Evolutionary conservation across 257 asterid species (phyloP).

Genomic region (Perilla frutescens): DNA sequence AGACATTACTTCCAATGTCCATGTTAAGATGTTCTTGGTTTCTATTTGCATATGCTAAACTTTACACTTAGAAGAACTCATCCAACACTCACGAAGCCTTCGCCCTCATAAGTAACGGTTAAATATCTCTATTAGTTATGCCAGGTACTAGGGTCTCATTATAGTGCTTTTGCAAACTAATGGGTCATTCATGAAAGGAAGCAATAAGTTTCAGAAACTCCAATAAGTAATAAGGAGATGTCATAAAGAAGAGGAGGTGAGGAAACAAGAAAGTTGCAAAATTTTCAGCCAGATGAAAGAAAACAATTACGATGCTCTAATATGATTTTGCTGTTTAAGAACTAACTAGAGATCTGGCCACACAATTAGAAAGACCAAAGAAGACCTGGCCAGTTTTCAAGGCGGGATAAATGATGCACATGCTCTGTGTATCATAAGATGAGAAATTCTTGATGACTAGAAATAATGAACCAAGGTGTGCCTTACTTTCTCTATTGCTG

Average conservation of each 20-base stretch:
- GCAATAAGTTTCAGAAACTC: slow-evolving; percentile 1
- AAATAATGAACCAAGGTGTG: not conserved
- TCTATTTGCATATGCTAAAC: slow-evolving; percentile 1
- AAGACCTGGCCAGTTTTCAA: not conserved
- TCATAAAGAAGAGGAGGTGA: not conserved
- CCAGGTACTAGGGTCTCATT: not conserved
- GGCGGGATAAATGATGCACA: not conserved
- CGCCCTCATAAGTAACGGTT: not conserved
- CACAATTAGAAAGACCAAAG: slow-evolving; percentile 13
- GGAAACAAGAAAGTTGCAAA: slow-evolving; percentile 19
- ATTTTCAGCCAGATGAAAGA: slow-evolving; percentile 14
- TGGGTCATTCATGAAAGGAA: not conserved
- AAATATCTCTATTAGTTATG: slow-evolving; percentile 13
- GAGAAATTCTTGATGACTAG: not conserved
- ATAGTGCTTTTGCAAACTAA: not conserved
- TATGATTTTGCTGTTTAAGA: not conserved
- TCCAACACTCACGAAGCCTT: not conserved
- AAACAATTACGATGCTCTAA: not conserved
- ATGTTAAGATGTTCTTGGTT: not conserved
- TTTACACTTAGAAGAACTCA: slow-evolving; percentile 1
- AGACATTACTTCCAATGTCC: not conserved
- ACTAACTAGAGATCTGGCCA: not conserved
- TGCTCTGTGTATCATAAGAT: not conserved
- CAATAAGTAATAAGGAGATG: not conserved
- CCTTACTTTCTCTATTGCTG: not conserved